Evolutionary conservation across 2,329 filamentous ascomycete genomes (phyloP), one percentile per base, ranked within the genome.

Genomic region (Fusarium pilosicola): DNA sequence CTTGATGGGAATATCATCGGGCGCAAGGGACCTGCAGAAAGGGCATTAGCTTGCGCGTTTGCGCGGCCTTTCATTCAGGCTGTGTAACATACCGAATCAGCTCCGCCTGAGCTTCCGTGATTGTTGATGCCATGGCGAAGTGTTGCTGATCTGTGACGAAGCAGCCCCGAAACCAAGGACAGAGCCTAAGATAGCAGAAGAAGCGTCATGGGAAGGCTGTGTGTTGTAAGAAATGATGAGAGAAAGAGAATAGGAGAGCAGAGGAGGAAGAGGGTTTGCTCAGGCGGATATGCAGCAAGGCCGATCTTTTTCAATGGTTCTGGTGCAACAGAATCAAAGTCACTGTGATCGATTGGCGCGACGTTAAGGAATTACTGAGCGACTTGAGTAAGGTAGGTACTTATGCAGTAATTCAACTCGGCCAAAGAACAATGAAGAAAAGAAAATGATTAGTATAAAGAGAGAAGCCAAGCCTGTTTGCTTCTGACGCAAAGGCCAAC

Each of bases 1-100:
- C 87, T 97, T 98, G 79, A 95, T 94, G n/a, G 96, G 96, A 65
- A 98, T 95, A 71, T 96, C 94, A 78, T 96, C 94, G 74, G 93
- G 90, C 26, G 90, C 86, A 68, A 97, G 87, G 56, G 93, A 92
- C 81, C 94, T 97, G 79, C n/a, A 54, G 34, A 59, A n/a, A 45
- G 24, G 63, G 59, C 24, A n/a, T 76, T 52, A 65, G 63, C 66
- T 59, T 58, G 65, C 54, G 32, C 38, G 34, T 41, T 42, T 36
- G 51, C 69, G 54, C 49, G 51, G 57, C 60, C 26, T 44, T n/a
- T 22, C 34, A 38, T 44, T 18, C 42, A 48, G 44, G 18, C 39
- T 44, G 59, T 62, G 42, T 45, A 64, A 55, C 39, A 72, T 80
- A 90, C 89, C 84, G 88, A 77, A 90, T 88, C 62, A 91, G 85